Base-by-base conservation (phyloP, 2,329 filamentous ascomycete species). In the Cordyceps militaris region DNA sequence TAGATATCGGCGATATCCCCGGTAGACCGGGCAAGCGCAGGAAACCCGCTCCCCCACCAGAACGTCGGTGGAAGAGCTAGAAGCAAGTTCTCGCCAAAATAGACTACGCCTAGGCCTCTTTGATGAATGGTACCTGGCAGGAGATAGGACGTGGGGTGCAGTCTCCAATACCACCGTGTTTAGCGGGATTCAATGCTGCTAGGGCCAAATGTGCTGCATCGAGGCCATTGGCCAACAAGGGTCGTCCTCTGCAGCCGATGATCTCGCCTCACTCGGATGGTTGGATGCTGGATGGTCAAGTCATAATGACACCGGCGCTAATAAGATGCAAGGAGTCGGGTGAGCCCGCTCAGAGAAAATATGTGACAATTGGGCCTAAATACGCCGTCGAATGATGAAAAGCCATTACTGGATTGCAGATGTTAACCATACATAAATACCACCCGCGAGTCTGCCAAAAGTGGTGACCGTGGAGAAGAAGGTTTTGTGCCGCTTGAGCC, bases 61-160 rank as follows among this genome's bases (percentile, higher is more conserved):
- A 46, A 36, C 42, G 23, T 32, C 23, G 34, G 43, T 30, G n/a
- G 52, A 56, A 56, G 52, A n/a, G 42, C 52, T 48, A 55, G 52
- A 55, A 55, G 43, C 52, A 47, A 32, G 40, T 46, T 46, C 51
- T 54, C 23, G 43, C 42, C 40, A 34, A 44, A 47, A 7, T 40
- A 6, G 19, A 55, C 30, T 23, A 32, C 51, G 19, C 30, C 52
- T 48, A 56, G 21, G 43, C 52, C 52, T 56, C 23, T 40, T 56
- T 48, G 43, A 56, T 30, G 16, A 47, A 48, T 48, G 30, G 52
- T 47, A 32, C 52, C 21, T 36, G 26, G 43, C 32, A 56, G 52
- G 52, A 44, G 19, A 48, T 30, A 28, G 32, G 42, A 10, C 43
- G 52, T 56, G 52, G 52, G 52, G 52, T 47, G 30, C 42, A 26